Conservation (phyloP, 2,329 filamentous ascomycete genomes). For the Trichoderma breve region DNA sequence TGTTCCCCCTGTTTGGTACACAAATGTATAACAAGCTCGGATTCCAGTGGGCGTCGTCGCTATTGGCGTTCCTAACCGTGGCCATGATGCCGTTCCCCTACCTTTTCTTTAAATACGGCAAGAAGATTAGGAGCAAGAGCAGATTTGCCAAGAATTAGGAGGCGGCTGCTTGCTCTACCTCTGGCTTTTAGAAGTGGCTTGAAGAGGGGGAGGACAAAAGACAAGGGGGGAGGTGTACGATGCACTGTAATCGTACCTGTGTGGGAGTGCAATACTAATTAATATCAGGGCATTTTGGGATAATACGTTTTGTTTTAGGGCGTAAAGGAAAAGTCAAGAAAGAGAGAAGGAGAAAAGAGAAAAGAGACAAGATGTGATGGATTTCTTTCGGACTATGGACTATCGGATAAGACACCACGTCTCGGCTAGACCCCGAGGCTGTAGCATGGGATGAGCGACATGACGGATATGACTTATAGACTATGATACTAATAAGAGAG, state of each 20-base stretch:
- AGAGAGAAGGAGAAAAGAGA: background rate
- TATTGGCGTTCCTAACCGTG: constrained; percentile 61
- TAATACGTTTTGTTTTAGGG: background rate
- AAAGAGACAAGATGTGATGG: background rate
- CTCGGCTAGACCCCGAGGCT: background rate
- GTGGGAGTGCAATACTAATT: constrained; percentile 7
- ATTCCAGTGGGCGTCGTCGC: constrained; percentile 65
- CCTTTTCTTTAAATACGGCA: constrained; percentile 61
- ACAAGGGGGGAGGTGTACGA: background rate
- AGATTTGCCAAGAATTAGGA: constrained; percentile 46
- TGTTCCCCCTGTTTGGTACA: constrained; percentile 72
- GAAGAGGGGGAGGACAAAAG: too few relatives aligned
- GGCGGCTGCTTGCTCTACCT: background rate
- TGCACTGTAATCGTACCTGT: background rate
- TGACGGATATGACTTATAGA: constrained; percentile 11
- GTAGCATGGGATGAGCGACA: background rate
- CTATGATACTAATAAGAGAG: background rate
- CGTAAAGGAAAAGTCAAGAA: background rate
- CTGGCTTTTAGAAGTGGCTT: background rate
- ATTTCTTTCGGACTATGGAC: background rate
- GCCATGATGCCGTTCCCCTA: constrained; percentile 64
- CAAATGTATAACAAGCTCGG: constrained; percentile 71
- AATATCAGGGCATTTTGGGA: background rate
- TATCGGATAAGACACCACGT: constrained; percentile 11
- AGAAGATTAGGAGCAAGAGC: constrained; percentile 54